Percentiles rank a stretch among this genome's conserved stretches.
Evolutionary conservation across 495 filamentous ascomycete genomes (phyloP).

Genomic region (Penicillium chermesinum): DNA sequence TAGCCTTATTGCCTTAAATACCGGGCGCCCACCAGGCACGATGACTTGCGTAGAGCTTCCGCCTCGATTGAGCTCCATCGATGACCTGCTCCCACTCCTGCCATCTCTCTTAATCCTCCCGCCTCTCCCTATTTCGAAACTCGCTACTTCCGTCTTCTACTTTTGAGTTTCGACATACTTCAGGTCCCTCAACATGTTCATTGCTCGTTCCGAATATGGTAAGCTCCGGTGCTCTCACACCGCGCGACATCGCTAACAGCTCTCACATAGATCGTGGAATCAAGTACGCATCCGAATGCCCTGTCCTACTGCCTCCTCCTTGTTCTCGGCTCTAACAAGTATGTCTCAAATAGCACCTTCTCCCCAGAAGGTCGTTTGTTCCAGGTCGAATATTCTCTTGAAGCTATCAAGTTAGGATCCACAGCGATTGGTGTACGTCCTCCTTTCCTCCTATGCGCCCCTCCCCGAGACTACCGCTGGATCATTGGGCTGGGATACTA

Average conservation of each 20-base stretch:
- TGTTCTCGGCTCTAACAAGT: slow-evolving; percentile 24
- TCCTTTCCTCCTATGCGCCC: slow-evolving; percentile 1
- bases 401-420: slow-evolving; percentile 98
- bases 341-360: slow-evolving; percentile 75
- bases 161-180: slow-evolving; percentile 13
- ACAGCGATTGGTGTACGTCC: slow-evolving; percentile 86
- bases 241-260: slow-evolving; percentile 30
- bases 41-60: slow-evolving; percentile 41
- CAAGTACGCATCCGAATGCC: slow-evolving; percentile 61
- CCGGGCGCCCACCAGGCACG: slow-evolving; percentile 28
- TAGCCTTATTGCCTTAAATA: slow-evolving; percentile 33
- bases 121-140: slow-evolving; percentile 6
- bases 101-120: slow-evolving; percentile 10
- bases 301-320: neutral
- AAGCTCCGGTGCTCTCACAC: slow-evolving; percentile 34
- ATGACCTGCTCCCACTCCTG: slow-evolving; percentile 15
- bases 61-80: slow-evolving; percentile 29
- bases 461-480: slow-evolving; percentile 1
- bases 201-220: slow-evolving; percentile 99
- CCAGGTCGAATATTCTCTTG: slow-evolving; percentile 99
- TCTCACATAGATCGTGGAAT: slow-evolving; percentile 82
- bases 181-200: slow-evolving; percentile 74
- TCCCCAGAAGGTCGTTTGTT: slow-evolving; percentile 99
- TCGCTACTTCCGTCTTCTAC: neutral
- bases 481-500: neutral